Base-by-base conservation (phyloP, 139 green algal genomes). In the Chlamydomonas sp. region DNA sequence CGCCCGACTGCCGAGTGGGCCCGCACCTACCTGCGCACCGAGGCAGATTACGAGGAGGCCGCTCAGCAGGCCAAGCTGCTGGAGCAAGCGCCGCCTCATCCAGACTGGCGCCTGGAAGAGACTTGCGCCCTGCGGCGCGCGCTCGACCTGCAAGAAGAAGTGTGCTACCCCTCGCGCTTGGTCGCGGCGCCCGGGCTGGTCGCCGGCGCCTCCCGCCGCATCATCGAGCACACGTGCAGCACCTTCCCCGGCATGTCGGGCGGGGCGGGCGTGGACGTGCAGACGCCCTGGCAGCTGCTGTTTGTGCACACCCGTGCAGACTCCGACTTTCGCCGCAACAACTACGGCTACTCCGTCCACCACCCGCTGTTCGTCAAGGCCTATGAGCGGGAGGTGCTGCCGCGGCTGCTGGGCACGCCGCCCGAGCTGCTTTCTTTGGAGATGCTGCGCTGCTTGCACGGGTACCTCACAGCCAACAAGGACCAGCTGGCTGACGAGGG, bases 231-330 rank as follows among this genome's bases (percentile, higher is more conserved):
- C 65, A 71, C 65, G 29, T 71, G 65, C 65, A 60, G 37, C 65
- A 60, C 39, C 65, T 71, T 71, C 65, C 65, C 65, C 39, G 65
- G 65, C 43, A 71, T 71, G 39, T 61, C 65, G 26, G 65, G 65
- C 43, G 39, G 13, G 2, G 43, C 65, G 26, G 65, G 65, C 26
- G 65, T 71, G 8, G 65, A 71, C 43, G 33, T 61, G 6, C 28
- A 58, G 2, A 48, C 13, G 4, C 65, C 65, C 65, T 71, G 65
- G 65, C 50, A 61, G 50, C 50, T 61, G 50, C 65, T 71, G 43
- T 71, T 71, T 61, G 65, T 71, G 43, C 39, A 62, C 43, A 47
- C 50, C 13, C 50, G 50, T 61, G 50, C 50, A 20, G 50, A 61
- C 13, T 5, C 16, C 13, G 50, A 61, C 50, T 61, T 61, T n/a